Base-by-base conservation (phyloP, 2,329 filamentous ascomycete species). In the Neocatenulostroma microsporum region DNA sequence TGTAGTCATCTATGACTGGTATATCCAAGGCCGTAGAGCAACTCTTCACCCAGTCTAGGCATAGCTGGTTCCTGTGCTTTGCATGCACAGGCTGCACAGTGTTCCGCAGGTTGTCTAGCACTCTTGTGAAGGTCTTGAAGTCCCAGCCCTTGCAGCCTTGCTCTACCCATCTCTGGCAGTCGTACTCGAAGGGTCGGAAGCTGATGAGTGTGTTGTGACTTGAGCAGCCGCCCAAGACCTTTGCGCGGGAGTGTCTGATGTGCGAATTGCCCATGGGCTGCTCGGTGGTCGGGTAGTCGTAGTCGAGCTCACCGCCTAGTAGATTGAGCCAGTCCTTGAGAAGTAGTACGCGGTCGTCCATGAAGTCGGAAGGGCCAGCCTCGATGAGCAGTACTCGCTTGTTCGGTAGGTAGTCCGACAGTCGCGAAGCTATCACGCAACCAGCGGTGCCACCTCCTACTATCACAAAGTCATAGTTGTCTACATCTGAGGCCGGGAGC, bases 181-280 rank as follows among this genome's bases (percentile, higher is more conserved):
- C 87, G 62, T 93, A 88, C 62, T 87, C 78, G 57, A 94, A 93
- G 6, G 87, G 85, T 18, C 86, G 78, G 75, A 94, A 94, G 13
- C 84, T 91, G 62, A 94, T 94, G 53, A 94, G 72, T 14, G 87
- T 94, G 67, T 94, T 94, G 73, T 94, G 87, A 41, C 83, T 89
- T 29, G 86, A 93, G 72, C 87, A 94, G 49, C 87, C 87, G 50
- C 87, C 87, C 20, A 94, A 74, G 25, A 94, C 86, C 70, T 94
- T 94, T 46, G 87, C 87, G 45, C 87, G 81, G 11, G 87, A 93
- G 68, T 94, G 87, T 47, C 86, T 80, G 66, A 94, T 94, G 66
- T 86, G 75, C 39, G 84, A 91, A 70, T 94, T 94, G 57, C 86
- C 85, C 75, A 64, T 91, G 46, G 86, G 86, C 68, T 94, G 87